phyloP scores from a whole-genome alignment of 2,329 filamentous ascomycete genomes.

The Beauveria asiatica region DNA sequence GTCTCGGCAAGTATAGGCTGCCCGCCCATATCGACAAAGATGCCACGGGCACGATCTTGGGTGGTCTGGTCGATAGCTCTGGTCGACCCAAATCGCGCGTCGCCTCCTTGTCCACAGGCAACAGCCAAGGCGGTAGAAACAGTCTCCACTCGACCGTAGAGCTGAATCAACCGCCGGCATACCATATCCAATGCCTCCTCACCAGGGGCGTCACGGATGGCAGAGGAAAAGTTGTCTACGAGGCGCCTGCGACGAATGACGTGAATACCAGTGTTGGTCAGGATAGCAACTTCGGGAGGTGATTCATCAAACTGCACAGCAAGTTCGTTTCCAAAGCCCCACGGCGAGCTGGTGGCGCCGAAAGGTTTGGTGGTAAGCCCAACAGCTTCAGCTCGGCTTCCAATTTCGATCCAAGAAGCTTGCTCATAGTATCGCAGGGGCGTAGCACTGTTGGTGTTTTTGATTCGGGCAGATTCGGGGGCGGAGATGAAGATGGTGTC shows the following conservation, averaged over 20 bases:
- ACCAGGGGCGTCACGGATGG: conserved; percentile 63
- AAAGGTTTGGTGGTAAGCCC: conserved; percentile 69
- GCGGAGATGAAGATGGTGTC: conserved; percentile 76
- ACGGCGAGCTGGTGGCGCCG: conserved; percentile 55
- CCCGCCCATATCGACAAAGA: conserved; percentile 88
- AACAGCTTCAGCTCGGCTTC: conserved; percentile 66
- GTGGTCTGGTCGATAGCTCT: conserved; percentile 78
- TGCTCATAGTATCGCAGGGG: conserved; percentile 64
- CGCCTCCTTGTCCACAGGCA: conserved; percentile 85
- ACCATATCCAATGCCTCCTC: conserved; percentile 76
- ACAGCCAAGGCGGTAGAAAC: conserved; percentile 88
- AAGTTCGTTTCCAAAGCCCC: conserved; percentile 89
- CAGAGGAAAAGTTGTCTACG: conserved; percentile 84
- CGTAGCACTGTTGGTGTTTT: conserved; percentile 44
- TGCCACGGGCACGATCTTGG: conserved; percentile 72
- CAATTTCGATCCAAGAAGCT: conserved; percentile 64
- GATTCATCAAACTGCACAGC: conserved; percentile 89
- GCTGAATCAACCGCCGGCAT: conserved; percentile 71
- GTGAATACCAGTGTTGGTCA: conserved; percentile 87
- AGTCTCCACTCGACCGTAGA: conserved; percentile 83
- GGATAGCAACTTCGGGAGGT: conserved; percentile 75
- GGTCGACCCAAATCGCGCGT: conserved; percentile 60
- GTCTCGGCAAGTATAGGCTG: conserved; percentile 75
- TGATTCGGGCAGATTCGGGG: conserved; percentile 81
- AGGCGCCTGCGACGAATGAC: conserved; percentile 74